A percentile compares a stretch with the other conserved stretches of the same genome.
These are phyloP conservation scores for Dictyostelium intermedium DNA, from an alignment of 78 protist species.

Conservation along the genomic window DNA sequence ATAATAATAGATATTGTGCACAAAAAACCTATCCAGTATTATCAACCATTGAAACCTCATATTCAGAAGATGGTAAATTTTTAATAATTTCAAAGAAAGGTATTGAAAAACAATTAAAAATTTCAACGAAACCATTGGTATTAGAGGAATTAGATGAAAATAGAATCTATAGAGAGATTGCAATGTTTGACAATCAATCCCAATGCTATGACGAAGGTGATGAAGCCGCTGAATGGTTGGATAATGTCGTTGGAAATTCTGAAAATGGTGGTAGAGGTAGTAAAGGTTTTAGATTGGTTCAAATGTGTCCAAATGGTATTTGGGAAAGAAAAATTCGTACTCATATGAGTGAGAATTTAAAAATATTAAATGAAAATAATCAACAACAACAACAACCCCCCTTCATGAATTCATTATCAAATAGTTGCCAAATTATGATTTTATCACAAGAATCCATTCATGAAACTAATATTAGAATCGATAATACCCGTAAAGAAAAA, in stretches of 20 bases:
- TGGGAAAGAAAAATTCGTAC: neutral
- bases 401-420: neutral
- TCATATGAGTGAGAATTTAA: neutral
- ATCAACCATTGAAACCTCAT: neutral
- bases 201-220: slow-evolving; percentile 39
- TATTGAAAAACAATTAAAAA: neutral
- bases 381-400: neutral
- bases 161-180: neutral
- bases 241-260: neutral
- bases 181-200: neutral
- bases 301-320: neutral
- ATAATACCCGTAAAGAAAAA: neutral
- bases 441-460: slow-evolving; percentile 29
- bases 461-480: neutral
- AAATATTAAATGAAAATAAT: neutral
- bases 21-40: slow-evolving; percentile 11
- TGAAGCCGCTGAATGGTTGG: slow-evolving; percentile 19
- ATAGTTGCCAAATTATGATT: slow-evolving; percentile 38
- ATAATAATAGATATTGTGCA: slow-evolving; percentile 29
- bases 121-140: neutral
- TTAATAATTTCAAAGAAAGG: slow-evolving; percentile 10
- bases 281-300: slow-evolving; percentile 2
- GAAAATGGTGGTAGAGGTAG: neutral
- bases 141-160: neutral
- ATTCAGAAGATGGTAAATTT: neutral